Conservation (phyloP, 176 grass and related monocot genomes). For the Musa itinerans region DNA sequence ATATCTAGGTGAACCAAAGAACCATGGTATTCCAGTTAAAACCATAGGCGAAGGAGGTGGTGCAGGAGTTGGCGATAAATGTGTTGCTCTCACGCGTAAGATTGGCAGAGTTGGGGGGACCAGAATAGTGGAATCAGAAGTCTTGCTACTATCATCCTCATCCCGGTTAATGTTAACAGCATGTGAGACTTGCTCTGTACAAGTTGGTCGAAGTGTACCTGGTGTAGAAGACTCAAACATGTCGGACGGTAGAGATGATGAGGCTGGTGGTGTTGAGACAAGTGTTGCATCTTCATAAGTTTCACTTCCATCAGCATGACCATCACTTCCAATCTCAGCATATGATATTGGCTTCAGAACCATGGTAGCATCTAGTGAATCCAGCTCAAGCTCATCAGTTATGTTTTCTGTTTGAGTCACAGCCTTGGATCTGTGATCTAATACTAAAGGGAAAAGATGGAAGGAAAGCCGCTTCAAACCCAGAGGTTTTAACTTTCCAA, state of each 20-base stretch:
- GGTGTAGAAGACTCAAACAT: neutral
- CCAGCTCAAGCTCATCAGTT: neutral
- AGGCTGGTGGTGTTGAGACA: neutral
- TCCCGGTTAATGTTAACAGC: neutral
- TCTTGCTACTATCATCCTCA: conserved; percentile 1
- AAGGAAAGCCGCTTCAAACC: conserved; percentile 7
- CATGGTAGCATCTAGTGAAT: neutral
- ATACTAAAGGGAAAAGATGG: conserved; percentile 4
- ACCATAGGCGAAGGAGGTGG: conserved; percentile 31
- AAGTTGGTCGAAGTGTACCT: neutral
- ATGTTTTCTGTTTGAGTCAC: neutral
- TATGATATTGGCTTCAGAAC: neutral
- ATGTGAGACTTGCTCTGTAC: neutral
- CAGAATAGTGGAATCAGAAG: neutral
- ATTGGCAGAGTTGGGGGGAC: neutral
- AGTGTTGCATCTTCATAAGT: neutral
- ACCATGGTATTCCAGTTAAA: conserved; percentile 15
- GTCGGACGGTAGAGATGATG: neutral
- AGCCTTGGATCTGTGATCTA: conserved; percentile 12
- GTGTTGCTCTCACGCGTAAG: neutral
- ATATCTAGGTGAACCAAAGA: neutral
- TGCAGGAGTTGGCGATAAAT: conserved; percentile 13
- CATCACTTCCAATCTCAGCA: neutral
- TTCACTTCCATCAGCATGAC: neutral
- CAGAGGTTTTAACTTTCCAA: conserved; percentile 18